These are phyloP conservation scores for Linderina pennispora DNA, from an alignment of 192 early-diverging fungal genomes.

Conservation along the genomic window DNA sequence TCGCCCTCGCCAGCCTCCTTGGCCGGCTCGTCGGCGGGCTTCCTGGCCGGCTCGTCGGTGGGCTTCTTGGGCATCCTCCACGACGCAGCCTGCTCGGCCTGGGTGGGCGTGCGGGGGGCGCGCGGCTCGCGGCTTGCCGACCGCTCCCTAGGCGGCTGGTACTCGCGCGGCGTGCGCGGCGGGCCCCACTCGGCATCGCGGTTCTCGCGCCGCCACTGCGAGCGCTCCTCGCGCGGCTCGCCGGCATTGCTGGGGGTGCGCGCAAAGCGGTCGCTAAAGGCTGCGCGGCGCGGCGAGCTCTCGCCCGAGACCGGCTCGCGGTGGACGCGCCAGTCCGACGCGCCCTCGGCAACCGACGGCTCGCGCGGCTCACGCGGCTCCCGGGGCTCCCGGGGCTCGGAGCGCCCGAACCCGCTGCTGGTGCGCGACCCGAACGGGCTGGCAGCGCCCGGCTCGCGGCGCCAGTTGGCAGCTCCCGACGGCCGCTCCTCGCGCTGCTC, in stretches of 20 bases:
- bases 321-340: conserved; percentile 28
- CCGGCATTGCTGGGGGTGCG: conserved; percentile 22
- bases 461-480: conserved; percentile 22
- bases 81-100: conserved; percentile 12
- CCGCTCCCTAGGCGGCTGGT: conserved; percentile 5
- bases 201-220: conserved; percentile 9
- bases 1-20: conserved; percentile 4
- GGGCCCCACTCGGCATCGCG: neutral
- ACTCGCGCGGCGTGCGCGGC: conserved; percentile 4
- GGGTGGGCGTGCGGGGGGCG: conserved; percentile 13
- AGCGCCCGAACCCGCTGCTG: neutral
- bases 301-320: conserved; percentile 6
- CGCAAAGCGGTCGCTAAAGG: conserved; percentile 16
- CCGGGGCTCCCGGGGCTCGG: conserved; percentile 8
- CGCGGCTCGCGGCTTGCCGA: conserved; percentile 8
- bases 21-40: neutral
- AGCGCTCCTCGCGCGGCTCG: conserved; percentile 9
- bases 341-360: conserved; percentile 17
- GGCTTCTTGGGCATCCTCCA: conserved; percentile 13
- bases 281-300: neutral
- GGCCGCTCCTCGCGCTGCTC: conserved; percentile 56
- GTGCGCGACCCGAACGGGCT: neutral
- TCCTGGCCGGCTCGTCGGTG: neutral
- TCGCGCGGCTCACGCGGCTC: conserved; percentile 18
- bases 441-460: conserved; percentile 5